Evolutionary conservation across 371 early-diverging fungal genomes (phyloP), one percentile per base, ranked within the genome.

Genomic region (Blyttiomyces sp.): DNA sequence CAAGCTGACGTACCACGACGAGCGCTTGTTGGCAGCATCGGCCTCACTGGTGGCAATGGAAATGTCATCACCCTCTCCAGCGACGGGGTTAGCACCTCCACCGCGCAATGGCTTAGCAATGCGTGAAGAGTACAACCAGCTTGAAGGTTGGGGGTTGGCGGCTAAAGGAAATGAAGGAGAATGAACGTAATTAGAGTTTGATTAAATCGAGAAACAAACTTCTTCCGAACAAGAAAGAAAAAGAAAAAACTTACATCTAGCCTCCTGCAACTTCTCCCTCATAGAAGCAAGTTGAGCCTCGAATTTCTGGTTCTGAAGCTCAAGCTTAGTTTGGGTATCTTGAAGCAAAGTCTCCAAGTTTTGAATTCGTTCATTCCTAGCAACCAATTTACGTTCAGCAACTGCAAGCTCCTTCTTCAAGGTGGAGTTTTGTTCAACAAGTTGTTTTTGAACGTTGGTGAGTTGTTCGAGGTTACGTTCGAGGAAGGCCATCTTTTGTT

Each of bases 391-490:
- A 51, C 95, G 88, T 43, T 97, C 96, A 21, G 89, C 85, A 31
- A 95, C 74, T 28, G 89, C 86, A 0, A 89, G 82, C 71, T 94
- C 90, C 81, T 94, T 95, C 83, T 96, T 96, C 51, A 96, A 77
- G 4, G 86, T 86, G 7, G 90, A 77, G 81, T 97, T 97, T 69
- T 94, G 94, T 64, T 92, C 92, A 13, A 96, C 94, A 46, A 96
- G 86, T 71, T 90, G 92, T 81, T 91, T 92, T 70, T 96, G 96
- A 43, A 95, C 93, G 55, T 81, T 78, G 21, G 92, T 93, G 43
- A 97, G 84, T 72, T 96, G 95, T 63, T 96, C 94, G 34, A 97
- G 76, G 69, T 95, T 94, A 63, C 92, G 86, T 69, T 97, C 96
- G 59, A 97, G 77, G 74, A 95, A 88, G 21, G 89, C 88, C 91